Percentiles rank a stretch among this genome's conserved stretches.
These are phyloP conservation scores for Pseudogymnoascus destructans DNA, from an alignment of 2,329 filamentous ascomycete species.

Conservation along the genomic window DNA sequence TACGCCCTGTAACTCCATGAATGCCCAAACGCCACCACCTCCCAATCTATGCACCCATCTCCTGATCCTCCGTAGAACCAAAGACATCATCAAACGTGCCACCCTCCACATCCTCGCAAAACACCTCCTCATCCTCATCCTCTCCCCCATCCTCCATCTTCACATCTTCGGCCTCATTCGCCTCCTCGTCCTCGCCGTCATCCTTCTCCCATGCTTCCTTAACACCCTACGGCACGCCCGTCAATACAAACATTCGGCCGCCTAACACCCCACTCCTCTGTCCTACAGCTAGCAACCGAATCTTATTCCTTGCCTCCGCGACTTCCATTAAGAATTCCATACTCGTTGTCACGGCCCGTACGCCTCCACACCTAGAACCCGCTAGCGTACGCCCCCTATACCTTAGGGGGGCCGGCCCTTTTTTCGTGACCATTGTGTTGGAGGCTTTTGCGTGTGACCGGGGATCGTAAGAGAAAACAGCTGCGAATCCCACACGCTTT, in stretches of 20 bases:
- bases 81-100: conserved; percentile 30
- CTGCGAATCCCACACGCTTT: no score
- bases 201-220: conserved; percentile 43
- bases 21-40: background rate
- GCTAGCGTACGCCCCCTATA: no score
- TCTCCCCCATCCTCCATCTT: conserved; percentile 28
- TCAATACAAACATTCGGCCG: conserved; percentile 56
- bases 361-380: no score
- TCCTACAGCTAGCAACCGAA: conserved; percentile 48
- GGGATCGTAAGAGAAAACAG: no score
- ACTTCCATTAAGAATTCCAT: conserved; percentile 70
- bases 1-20: background rate
- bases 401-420: no score
- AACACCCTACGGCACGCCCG: conserved; percentile 51
- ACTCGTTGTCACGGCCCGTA: no score
- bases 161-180: conserved; percentile 27
- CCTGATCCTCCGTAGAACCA: conserved; percentile 30
- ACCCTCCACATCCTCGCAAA: conserved; percentile 30
- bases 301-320: conserved; percentile 56
- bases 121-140: conserved; percentile 28
- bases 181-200: conserved; percentile 32
- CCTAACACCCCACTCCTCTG: conserved; percentile 54
- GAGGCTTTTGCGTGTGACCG: no score
- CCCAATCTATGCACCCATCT: conserved; percentile 27
- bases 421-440: no score